These are phyloP conservation scores for Candida stauntonica DNA, from an alignment of 805 yeast species.

Conservation along the genomic window DNA sequence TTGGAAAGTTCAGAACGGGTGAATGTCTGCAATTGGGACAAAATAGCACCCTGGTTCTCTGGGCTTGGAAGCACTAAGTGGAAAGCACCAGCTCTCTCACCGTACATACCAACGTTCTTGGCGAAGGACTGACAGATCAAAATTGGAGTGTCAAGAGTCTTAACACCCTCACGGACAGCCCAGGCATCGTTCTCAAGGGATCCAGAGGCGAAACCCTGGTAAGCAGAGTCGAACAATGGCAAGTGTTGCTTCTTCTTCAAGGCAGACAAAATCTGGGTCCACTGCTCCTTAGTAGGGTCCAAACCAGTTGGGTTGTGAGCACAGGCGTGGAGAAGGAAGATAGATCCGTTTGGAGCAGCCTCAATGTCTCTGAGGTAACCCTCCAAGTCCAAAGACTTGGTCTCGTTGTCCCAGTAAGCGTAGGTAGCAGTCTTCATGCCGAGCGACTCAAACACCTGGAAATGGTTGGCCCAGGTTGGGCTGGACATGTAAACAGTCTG, in stretches of 20 bases:
- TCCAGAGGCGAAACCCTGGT: conserved; percentile 96
- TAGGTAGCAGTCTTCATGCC: conserved; percentile 68
- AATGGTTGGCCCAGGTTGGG: conserved; percentile 99
- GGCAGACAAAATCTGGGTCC: conserved; percentile 66
- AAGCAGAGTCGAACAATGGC: conserved; percentile 88
- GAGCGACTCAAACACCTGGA: conserved; percentile 67
- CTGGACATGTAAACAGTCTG: conserved; percentile 62
- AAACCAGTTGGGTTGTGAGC: conserved; percentile 98
- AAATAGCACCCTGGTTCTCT: conserved; percentile 50
- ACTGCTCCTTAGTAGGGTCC: conserved; percentile 81
- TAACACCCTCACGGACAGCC: conserved; percentile 61
- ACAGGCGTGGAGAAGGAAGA: conserved; percentile 86
- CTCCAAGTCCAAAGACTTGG: conserved; percentile 65
- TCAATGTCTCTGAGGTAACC: conserved; percentile 64
- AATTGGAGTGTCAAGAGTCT: conserved; percentile 48
- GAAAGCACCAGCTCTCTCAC: conserved; percentile 94
- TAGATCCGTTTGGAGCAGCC: conserved; percentile 68
- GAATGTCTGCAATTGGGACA: conserved; percentile 70
- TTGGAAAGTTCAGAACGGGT: conserved; percentile 85
- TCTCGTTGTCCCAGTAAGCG: conserved; percentile 79
- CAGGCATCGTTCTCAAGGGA: conserved; percentile 77
- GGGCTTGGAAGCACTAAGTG: conserved; percentile 58
- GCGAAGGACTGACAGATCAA: conserved; percentile 93
- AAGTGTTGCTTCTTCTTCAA: conserved; percentile 61
- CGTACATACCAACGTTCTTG: conserved; percentile 94